phyloP scores from a whole-genome alignment of 2,329 filamentous ascomycete genomes.

The Pestalotiopsis sp. region DNA sequence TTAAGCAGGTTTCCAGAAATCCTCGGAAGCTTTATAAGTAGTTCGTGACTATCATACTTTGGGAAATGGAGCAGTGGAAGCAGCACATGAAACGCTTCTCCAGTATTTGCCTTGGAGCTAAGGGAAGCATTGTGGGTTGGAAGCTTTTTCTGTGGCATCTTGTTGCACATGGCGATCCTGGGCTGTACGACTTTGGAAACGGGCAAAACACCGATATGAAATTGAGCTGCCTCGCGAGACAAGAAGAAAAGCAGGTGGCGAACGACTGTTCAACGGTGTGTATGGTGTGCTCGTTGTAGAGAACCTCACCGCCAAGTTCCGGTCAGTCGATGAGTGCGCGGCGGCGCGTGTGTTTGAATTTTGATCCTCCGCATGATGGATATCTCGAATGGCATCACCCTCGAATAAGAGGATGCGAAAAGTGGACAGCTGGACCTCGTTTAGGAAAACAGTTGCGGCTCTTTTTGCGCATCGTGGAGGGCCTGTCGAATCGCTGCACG shows the following conservation, averaged over 20 bases:
- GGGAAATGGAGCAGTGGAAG: neutral
- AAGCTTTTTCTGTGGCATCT: neutral
- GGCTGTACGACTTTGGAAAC: neutral
- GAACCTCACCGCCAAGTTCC: neutral
- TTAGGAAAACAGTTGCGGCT: conserved; percentile 11
- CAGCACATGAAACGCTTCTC: neutral
- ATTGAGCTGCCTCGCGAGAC: neutral
- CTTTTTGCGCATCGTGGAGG: neutral
- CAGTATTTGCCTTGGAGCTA: neutral
- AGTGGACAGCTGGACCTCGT: neutral
- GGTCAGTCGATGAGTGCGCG: neutral
- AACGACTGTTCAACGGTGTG: neutral
- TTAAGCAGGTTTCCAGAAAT: neutral
- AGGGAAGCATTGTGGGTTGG: neutral
- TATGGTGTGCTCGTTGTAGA: neutral
- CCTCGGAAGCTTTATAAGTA: neutral
- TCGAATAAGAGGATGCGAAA: neutral
- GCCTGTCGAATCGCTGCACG: conserved; percentile 11
- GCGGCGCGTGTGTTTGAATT: neutral
- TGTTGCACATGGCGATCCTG: neutral
- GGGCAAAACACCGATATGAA: neutral
- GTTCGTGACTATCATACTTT: neutral
- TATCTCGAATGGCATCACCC: neutral
- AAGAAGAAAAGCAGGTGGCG: neutral
- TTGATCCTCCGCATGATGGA: neutral